Conservation (phyloP, 768 basidiomycete species). For the Dentipellis sp. region DNA sequence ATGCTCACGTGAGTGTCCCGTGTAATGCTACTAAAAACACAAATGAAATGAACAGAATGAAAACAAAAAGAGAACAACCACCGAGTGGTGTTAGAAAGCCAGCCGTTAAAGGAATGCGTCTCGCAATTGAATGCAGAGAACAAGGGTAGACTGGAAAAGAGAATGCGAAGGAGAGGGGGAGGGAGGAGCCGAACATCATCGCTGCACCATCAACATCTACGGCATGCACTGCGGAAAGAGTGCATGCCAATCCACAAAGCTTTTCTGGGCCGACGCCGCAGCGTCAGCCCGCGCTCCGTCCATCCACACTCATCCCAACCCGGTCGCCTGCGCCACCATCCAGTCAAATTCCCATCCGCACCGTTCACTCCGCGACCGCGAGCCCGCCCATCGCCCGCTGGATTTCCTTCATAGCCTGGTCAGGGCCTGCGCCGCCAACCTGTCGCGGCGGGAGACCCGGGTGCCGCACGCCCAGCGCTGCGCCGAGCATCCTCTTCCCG, state of each 20-base stretch:
- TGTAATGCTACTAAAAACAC: neutral
- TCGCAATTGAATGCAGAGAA: neutral
- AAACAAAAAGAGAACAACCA: neutral
- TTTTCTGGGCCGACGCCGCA: too few species aligned
- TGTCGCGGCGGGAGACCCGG: slow-evolving; percentile 57
- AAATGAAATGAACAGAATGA: neutral
- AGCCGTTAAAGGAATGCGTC: neutral
- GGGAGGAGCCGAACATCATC: neutral
- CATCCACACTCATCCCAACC: neutral
- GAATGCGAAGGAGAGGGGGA: neutral
- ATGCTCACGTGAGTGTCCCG: neutral
- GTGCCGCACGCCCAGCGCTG: slow-evolving; percentile 76
- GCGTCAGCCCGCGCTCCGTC: neutral
- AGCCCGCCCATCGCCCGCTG: slow-evolving; percentile 72
- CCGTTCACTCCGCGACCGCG: slow-evolving; percentile 57
- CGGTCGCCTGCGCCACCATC: neutral
- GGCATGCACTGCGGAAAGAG: neutral
- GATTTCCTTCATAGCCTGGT: slow-evolving; percentile 51
- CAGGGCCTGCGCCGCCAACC: slow-evolving; percentile 28
- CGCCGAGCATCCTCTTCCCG: slow-evolving; percentile 83
- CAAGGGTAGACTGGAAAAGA: neutral
- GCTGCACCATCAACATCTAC: neutral
- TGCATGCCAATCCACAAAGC: too few species aligned
- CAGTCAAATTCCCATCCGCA: neutral
- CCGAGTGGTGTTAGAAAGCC: neutral